These are phyloP conservation scores for Echria macrotheca DNA, from an alignment of 495 filamentous ascomycete genomes.

Conservation along the genomic window DNA sequence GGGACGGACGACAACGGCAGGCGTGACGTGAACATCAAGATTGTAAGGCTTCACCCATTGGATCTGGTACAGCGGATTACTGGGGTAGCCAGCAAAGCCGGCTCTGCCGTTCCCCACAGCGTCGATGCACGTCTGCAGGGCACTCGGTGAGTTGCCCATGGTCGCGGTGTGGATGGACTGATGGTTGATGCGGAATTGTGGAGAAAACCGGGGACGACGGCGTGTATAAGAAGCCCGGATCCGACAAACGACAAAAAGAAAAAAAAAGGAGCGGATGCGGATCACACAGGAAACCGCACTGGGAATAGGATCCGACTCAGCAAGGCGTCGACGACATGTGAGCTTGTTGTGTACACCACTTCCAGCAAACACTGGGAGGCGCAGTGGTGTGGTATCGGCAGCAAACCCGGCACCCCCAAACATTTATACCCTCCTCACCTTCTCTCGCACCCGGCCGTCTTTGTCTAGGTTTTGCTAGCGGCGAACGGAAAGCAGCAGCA, in stretches of 20 bases:
- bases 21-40: conserved; percentile 53
- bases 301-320: neutral
- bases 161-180: neutral
- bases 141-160: conserved; percentile 27
- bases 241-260: neutral
- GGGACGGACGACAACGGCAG: conserved; percentile 59
- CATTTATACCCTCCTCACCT: too few relatives aligned
- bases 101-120: conserved; percentile 35
- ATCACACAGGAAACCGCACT: neutral
- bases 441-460: neutral
- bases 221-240: neutral
- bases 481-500: neutral
- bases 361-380: neutral
- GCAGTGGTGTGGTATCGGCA: neutral
- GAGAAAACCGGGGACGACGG: neutral
- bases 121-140: conserved; percentile 36
- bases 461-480: too few relatives aligned
- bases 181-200: too few relatives aligned
- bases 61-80: conserved; percentile 33
- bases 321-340: neutral
- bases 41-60: conserved; percentile 55
- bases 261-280: conserved; percentile 2
- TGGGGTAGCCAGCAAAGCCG: conserved; percentile 38
- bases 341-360: neutral
- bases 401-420: neutral